These are phyloP conservation scores for Poteriospumella lacustris DNA, from an alignment of 108 stramenopile genomes.

Conservation along the genomic window DNA sequence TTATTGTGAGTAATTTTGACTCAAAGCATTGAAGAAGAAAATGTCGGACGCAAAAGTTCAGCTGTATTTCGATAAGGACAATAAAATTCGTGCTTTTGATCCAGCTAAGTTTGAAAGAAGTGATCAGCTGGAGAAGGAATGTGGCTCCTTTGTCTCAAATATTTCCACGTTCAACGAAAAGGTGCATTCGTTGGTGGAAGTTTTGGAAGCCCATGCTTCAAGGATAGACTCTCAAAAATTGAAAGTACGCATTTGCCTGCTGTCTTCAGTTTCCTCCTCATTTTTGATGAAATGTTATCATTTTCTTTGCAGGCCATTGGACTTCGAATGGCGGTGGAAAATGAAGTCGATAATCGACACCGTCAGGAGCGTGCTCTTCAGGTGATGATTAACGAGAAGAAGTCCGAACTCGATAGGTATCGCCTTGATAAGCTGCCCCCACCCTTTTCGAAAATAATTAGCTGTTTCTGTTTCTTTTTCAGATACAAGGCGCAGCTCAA, in stretches of 20 bases:
- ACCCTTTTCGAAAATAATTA: no score
- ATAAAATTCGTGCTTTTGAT: slow-evolving; percentile 23
- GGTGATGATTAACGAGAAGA: slow-evolving; percentile 28
- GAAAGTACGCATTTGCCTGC: background rate
- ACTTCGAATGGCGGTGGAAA: slow-evolving; percentile 23
- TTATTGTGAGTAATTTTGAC: no score
- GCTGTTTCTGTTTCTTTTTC: background rate
- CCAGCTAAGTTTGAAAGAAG: slow-evolving; percentile 21
- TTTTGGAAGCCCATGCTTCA: slow-evolving; percentile 21
- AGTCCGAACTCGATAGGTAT: slow-evolving; percentile 17
- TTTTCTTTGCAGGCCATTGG: slow-evolving; percentile 16
- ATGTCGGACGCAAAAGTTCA: slow-evolving; percentile 21
- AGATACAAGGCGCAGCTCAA: slow-evolving; percentile 9
- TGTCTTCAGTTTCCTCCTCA: background rate
- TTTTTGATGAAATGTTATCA: background rate
- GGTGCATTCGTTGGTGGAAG: slow-evolving; percentile 11
- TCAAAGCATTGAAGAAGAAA: no score
- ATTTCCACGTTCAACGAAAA: slow-evolving; percentile 11
- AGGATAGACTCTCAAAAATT: slow-evolving; percentile 17
- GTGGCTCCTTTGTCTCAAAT: background rate
- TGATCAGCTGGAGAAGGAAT: slow-evolving; percentile 22
- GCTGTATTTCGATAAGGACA: slow-evolving; percentile 18
- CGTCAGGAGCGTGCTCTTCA: slow-evolving; percentile 23
- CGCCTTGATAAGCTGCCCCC: no score
- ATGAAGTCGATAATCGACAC: slow-evolving; percentile 14